Percentiles rank a stretch among this genome's conserved stretches.
phyloP scores from a whole-genome alignment of 495 filamentous ascomycete genomes.

The Sabuloglossum arenarium region DNA sequence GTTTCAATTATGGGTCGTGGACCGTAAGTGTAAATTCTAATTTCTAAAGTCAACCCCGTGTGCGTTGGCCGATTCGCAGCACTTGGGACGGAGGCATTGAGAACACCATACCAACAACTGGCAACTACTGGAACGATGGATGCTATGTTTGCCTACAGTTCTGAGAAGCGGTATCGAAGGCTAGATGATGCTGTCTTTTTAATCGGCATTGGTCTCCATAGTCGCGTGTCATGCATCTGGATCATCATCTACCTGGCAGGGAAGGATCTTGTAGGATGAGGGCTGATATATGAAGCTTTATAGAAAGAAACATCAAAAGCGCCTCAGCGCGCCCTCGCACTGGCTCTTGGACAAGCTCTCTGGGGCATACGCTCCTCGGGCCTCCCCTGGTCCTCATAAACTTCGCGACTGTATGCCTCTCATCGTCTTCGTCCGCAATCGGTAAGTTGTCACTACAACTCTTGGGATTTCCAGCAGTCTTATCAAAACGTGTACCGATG shows the following conservation, averaged over 20 bases:
- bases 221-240: neutral
- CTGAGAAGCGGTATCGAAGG: neutral
- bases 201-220: neutral
- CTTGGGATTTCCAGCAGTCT: neutral
- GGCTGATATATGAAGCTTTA: constrained; percentile 9
- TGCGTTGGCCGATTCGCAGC: neutral
- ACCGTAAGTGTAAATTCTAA: constrained; percentile 28
- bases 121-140: neutral
- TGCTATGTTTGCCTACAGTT: neutral
- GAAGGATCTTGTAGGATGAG: constrained; percentile 7
- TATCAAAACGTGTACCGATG: neutral
- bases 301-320: constrained; percentile 99
- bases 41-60: neutral
- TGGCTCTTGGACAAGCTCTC: constrained; percentile 99
- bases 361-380: constrained; percentile 88
- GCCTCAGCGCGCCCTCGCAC: constrained; percentile 92
- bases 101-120: neutral
- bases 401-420: constrained; percentile 95
- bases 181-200: neutral
- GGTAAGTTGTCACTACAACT: constrained; percentile 21
- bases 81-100: neutral
- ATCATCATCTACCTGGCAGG: neutral
- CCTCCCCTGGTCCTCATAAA: constrained; percentile 96
- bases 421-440: constrained; percentile 97
- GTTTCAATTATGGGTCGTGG: constrained; percentile 34